Evolutionary conservation across 805 yeast genomes (phyloP), one percentile per base, ranked within the genome.

Genomic region (Hanseniaspora valbyensis): DNA sequence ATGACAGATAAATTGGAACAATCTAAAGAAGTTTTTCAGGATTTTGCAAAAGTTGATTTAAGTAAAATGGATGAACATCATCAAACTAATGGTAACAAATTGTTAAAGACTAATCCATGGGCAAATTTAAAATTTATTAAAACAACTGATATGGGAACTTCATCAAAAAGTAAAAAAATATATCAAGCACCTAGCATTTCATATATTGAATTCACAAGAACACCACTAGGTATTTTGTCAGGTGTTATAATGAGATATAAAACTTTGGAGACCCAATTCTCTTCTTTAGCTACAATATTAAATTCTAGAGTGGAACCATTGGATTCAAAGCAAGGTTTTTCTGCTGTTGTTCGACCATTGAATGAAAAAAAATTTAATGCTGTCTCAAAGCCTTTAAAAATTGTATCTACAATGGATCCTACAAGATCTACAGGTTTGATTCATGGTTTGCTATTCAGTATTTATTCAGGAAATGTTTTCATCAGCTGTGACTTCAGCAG

Each of bases 241-340:
- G 99, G 99, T 16, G 95, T 92, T 32, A 95, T 94, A 1, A 75
- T 92, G 61, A 83, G 92, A 22, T 97, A 92, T 62, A 71, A 86
- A 53, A 88, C 95, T 0, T 76, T 92, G 6, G 73, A 83, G 61
- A 90, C 86, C 56, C 98, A 92, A 61, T 85, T 92, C 89, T 74
- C 77, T 54, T 76, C 86, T 42, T 60, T 92, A 22, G 74, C 83
- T 4, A 72, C 80, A 9, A 77, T 90, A 13, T 66, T 90, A 7
- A 77, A 78, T 57, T 80, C 88, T 42, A 68, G 71, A 55, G 83
- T 85, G 2, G 72, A 69, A 55, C 66, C 61, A 25, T 71, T 59
- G 62, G 63, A 70, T 2, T 67, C 65, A 25, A 66, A 71, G 51
- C 73, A 76, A 48, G 71, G 76, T n/a, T 73, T 78, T 40, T 75